Conservation (phyloP, 495 filamentous ascomycete species). For the Trichoderma erinaceum region DNA sequence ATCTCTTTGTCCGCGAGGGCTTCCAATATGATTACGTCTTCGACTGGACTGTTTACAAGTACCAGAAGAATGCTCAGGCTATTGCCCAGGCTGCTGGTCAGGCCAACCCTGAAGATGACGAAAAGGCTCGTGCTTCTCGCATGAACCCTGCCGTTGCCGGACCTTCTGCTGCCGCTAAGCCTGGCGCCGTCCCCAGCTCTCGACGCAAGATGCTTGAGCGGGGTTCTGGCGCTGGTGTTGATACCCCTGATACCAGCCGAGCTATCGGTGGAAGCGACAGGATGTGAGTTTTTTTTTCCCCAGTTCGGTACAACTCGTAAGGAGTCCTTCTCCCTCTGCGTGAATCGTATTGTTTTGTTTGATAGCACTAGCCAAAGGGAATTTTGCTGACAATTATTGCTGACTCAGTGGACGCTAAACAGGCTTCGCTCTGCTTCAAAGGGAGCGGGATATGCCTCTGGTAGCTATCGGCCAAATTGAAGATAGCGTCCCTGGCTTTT, state of each 20-base stretch:
- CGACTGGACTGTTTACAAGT: constrained; percentile 99
- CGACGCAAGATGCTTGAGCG: constrained; percentile 81
- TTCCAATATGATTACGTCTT: constrained; percentile 99
- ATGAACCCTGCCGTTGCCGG: constrained; percentile 55
- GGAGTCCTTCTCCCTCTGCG: constrained; percentile 71
- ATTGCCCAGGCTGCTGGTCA: constrained; percentile 34
- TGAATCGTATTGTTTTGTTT: constrained; percentile 66
- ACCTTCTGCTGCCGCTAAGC: constrained; percentile 55
- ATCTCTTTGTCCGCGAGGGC: constrained; percentile 96
- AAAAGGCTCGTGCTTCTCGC: constrained; percentile 58
- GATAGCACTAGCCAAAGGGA: constrained; percentile 74
- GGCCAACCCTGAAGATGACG: constrained; percentile 52
- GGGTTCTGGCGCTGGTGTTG: constrained; percentile 52
- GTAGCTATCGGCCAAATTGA: constrained; percentile 71
- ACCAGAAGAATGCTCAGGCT: constrained; percentile 92
- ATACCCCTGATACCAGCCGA: constrained; percentile 79
- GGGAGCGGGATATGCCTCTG: constrained; percentile 60
- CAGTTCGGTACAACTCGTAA: constrained; percentile 61
- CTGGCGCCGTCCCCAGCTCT: constrained; percentile 67
- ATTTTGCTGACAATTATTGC: constrained; percentile 64
- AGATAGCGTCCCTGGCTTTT: constrained; percentile 16
- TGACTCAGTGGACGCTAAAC: constrained; percentile 84
- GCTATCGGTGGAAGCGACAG: constrained; percentile 88
- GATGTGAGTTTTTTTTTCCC: constrained; percentile 81
- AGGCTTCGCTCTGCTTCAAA: constrained; percentile 94